Evolutionary conservation across 371 early-diverging fungal species (phyloP), one percentile per base, ranked within the genome.

Genomic region (Circinella minor): DNA sequence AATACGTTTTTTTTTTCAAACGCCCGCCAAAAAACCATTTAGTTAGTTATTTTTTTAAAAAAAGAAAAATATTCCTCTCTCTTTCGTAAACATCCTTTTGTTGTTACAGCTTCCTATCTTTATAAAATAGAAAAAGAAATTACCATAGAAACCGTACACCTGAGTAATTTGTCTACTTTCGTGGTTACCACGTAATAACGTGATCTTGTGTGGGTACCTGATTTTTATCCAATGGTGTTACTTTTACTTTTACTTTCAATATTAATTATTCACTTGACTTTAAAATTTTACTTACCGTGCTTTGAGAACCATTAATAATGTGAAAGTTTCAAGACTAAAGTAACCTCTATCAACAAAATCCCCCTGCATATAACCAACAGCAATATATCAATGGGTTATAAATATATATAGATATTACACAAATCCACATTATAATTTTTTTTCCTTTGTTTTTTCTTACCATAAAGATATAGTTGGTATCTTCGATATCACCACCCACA

Each of bases 311-410:
- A 99, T 93, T 39, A 99, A 89, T 63, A 99, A 86, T 17, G 98
- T 94, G 61, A 99, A 95, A 6, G 99, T 99, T 83, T 99, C 99
- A 51, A 99, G 95, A 51, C 97, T 97, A 83, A 99, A 98, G 81
- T 97, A 99, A 17, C 99, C 99, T 71, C 99, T 95, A 83, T 99
- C 99, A 54, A 99, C 99, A 80, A 98, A 99, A 87, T 99, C 99
- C 55, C 99, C 98, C 80, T 83, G 49, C 46, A 65, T 37, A 67
- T 54, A 14, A 13, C 13, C 55, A 13, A 9, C 17, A 15, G 20
- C 3, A 27, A 27, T 27, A 43, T 66, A 20, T 47, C 43, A n/a
- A 64, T 13, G 18, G 7, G 27, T 14, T 43, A 6, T 5, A 43
- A 27, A 27, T 27, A 27, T 27, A 27, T 27, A 46, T 59, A 47